A percentile compares a stretch with the other conserved stretches of the same genome.
Conservation (phyloP, 1,139 yeast species). For the Saccharomycopsis hybrid region DNA sequence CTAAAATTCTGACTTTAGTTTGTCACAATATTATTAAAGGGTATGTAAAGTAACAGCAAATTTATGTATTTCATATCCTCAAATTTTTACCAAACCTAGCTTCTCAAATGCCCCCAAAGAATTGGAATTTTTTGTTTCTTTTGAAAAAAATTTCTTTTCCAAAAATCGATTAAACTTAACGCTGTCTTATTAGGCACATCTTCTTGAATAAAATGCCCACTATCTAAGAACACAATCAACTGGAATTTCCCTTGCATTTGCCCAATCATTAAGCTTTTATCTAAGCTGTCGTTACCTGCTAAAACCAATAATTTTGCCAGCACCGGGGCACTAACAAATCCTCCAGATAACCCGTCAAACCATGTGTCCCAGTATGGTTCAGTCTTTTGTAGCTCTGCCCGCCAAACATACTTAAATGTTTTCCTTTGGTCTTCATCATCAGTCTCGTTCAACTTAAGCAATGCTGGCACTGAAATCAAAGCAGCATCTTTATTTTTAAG, state of each 20-base stretch:
- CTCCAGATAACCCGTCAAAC: conserved; percentile 67
- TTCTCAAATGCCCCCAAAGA: conserved; percentile 20
- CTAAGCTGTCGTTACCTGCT: conserved; percentile 89
- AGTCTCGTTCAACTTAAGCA: conserved; percentile 31
- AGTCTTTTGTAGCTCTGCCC: conserved; percentile 54
- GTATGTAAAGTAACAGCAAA: too few species aligned
- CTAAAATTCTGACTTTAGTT: too few species aligned
- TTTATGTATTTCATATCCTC: too few species aligned
- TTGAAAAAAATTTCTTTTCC: conserved; percentile 42
- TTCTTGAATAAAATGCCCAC: conserved; percentile 84
- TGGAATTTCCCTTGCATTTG: conserved; percentile 98
- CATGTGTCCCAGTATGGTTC: conserved; percentile 71
- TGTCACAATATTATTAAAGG: too few species aligned
- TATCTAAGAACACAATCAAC: conserved; percentile 68
- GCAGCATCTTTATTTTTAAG: conserved; percentile 59
- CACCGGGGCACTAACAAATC: conserved; percentile 49
- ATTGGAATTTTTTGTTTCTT: conserved; percentile 23
- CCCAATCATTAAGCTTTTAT: conserved; percentile 78
- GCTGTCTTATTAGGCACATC: conserved; percentile 73
- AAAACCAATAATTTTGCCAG: conserved; percentile 62
- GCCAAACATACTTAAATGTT: conserved; percentile 47
- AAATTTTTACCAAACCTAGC: too few species aligned
- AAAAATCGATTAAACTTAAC: conserved; percentile 46
- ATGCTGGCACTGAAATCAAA: conserved; percentile 65
- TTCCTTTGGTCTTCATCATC: conserved; percentile 21